These are phyloP conservation scores for Nicotiana paniculata DNA, from an alignment of 257 asterid genomes.

Conservation along the genomic window DNA sequence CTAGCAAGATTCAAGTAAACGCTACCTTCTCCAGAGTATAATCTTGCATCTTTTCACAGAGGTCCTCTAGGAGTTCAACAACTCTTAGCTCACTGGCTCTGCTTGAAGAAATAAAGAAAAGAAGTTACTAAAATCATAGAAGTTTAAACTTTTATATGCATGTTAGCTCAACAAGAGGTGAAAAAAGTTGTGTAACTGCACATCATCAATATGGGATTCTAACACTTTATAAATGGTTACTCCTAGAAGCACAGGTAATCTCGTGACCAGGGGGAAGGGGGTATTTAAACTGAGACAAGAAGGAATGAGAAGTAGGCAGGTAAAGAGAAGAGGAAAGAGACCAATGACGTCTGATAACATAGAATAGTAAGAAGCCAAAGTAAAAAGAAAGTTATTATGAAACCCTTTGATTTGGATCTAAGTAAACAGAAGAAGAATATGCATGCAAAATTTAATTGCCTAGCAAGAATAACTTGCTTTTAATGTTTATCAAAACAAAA, in stretches of 20 bases:
- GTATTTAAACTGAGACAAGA: too few species aligned
- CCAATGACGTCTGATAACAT: neutral
- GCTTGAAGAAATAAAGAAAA: constrained; percentile 5
- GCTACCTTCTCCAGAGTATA: constrained; percentile 90
- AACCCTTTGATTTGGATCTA: neutral
- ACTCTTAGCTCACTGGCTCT: constrained; percentile 89
- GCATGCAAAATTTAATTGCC: neutral
- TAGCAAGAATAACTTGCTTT: neutral
- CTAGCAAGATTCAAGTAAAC: constrained; percentile 4
- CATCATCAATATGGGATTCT: neutral
- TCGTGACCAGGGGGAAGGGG: neutral
- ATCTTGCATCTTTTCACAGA: constrained; percentile 96
- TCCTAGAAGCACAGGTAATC: neutral
- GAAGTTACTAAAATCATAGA: neutral
- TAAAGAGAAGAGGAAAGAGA: neutral
- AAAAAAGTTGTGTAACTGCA: neutral
- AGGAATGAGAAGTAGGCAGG: neutral
- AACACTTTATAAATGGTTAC: neutral
- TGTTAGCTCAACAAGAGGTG: neutral
- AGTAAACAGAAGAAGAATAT: neutral
- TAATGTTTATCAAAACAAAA: neutral
- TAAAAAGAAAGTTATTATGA: neutral
- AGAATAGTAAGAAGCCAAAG: neutral
- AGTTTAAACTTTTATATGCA: neutral
- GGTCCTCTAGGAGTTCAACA: constrained; percentile 87